Evolutionary conservation across 139 green algal genomes (phyloP), one percentile per base, ranked within the genome.

Genomic region (Chlamydomonas sphaeroides): DNA sequence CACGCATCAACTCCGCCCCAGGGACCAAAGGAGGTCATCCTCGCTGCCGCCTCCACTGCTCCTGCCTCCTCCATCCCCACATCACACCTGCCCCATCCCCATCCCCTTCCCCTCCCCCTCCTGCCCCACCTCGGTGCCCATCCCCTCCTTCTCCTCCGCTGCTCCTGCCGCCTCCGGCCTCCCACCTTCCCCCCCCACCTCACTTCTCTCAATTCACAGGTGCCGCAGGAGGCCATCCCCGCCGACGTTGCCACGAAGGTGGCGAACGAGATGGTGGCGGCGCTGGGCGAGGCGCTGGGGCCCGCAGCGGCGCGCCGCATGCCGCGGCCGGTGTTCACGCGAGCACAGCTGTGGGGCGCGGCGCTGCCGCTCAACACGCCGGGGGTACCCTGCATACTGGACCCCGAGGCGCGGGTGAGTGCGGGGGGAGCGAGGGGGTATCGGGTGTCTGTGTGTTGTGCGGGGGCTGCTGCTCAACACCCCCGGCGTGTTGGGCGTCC

Each of bases 321-420:
- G 63, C 78, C 78, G 7, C 36, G 36, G 15, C 42, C 77, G 41
- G 53, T 87, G 35, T 85, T 69, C 68, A 80, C 66, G 35, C 77
- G 63, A 67, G 74, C 72, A 66, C 88, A 93, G 86, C 78, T 95
- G 68, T 95, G 93, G 93, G 94, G 94, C 28, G 94, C 94, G 1
- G 94, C 93, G 1, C 87, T 97, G 68, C 94, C 94, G 18, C 45
- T 91, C 53, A 97, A 96, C 80, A 88, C 79, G 1, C 91, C 91
- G 3, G 71, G 71, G 0, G 88, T 93, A 49, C 73, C 86, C 0
- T 94, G 84, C 88, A 91, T 97, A 15, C 88, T 94, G 35, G 94
- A 97, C 71, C 68, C 90, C 0, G 42, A 76, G 7, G 83, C 80
- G 0, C 65, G 92, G 0, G 91, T 93, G 26, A 90, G 91, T 28